Base-by-base conservation (phyloP, 1,139 yeast species). In the Taphrina communis region DNA sequence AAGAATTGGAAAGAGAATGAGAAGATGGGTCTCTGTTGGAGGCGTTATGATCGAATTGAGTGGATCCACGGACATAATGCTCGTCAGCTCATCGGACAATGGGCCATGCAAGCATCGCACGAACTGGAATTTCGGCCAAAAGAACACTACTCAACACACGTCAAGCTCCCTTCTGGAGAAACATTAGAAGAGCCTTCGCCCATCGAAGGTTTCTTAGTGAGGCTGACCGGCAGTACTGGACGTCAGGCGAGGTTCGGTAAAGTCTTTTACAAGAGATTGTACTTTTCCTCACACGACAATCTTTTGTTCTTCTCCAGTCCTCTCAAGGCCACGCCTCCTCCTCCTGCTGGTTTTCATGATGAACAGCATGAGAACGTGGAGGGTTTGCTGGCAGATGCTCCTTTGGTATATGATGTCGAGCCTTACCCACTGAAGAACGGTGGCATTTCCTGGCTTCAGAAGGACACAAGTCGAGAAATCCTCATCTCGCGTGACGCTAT, bases 131-230 rank as follows among this genome's bases (percentile, higher is more conserved):
- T 88, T 12, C 80, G 95, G 61, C 82, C 83, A n/a, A 78, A 84
- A 58, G 73, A 77, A 12, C 84, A 84, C 56, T 83, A 82, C 69
- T 82, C 87, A 1, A 78, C 80, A 53, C 66, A 67, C 0, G 73
- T 73, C 66, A 35, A 11, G 14, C 17, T n/a, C 12, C 55, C 38
- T 11, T 36, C 44, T 21, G 67, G 48, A 7, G 52, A 36, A n/a
- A 41, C 6, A 58, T 60, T 76, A 69, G 72, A 74, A 0, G 94
- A 89, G 73, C 96, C 96, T 0, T 72, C 77, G 0, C 87, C 95
- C 0, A 77, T 90, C 8, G 96, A 90, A 77, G 97, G 97, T 0
- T 90, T 89, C 75, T 77, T 91, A 14, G 80, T 85, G 1, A 82
- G 89, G 65, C 76, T 89, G 53, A 82, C 89, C 0, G 82, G 85